Evolutionary conservation across 352 stramenopile genomes (phyloP).

Genomic region (Blastocystis hominis): DNA sequence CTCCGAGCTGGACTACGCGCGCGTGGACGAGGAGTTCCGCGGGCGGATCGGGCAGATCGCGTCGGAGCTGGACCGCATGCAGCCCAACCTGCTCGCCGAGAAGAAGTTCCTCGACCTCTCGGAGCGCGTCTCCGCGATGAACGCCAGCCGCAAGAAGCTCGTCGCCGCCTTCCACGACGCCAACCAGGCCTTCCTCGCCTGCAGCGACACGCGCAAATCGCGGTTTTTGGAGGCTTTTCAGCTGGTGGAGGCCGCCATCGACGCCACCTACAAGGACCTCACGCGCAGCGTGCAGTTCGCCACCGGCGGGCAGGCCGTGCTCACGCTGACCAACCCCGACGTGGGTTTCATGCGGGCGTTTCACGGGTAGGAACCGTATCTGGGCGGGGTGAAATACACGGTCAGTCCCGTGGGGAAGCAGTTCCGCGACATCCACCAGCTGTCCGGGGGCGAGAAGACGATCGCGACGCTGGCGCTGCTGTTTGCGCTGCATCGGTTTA

Average conservation of each 20-base stretch:
- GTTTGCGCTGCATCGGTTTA: slow-evolving; percentile 88
- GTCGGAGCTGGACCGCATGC: slow-evolving; percentile 81
- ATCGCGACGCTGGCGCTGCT: slow-evolving; percentile 92
- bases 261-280: slow-evolving; percentile 82
- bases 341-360: slow-evolving; percentile 84
- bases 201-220: slow-evolving; percentile 57
- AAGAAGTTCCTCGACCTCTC: slow-evolving; percentile 59
- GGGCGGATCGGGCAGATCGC: slow-evolving; percentile 68
- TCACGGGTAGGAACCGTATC: slow-evolving; percentile 83
- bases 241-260: slow-evolving; percentile 79
- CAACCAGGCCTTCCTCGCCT: slow-evolving; percentile 58
- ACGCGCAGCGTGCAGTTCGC: slow-evolving; percentile 68
- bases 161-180: background rate
- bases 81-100: slow-evolving; percentile 87
- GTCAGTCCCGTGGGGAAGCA: slow-evolving; percentile 98
- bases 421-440: slow-evolving; percentile 91
- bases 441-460: slow-evolving; percentile 96
- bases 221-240: slow-evolving; percentile 84
- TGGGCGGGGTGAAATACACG: slow-evolving; percentile 95
- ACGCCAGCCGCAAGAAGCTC: slow-evolving; percentile 6
- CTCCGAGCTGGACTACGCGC: slow-evolving; percentile 72
- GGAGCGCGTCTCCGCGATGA: slow-evolving; percentile 49
- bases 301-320: slow-evolving; percentile 17
- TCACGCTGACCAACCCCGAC: slow-evolving; percentile 87
- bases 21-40: background rate